Evolutionary conservation across 768 basidiomycete species (phyloP), one percentile per base, ranked within the genome.

Genomic region (Royoungia palumana): DNA sequence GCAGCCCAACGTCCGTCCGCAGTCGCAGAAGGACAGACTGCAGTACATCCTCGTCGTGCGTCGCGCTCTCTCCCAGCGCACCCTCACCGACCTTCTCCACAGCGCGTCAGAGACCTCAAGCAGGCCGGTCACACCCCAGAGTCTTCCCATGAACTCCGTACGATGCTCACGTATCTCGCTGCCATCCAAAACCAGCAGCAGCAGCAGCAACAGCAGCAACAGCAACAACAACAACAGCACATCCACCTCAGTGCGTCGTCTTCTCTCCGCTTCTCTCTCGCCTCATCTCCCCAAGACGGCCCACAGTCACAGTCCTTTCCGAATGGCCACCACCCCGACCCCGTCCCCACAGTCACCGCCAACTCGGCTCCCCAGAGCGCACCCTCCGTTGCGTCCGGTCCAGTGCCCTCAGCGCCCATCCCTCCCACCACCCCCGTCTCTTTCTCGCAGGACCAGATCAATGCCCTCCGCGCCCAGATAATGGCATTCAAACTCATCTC

Each of bases 381-480:
- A 5, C 46, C 56, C 5, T 72, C 78, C 35, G 64, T 80, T 46
- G 66, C 75, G 12, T 72, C 77, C 6, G 82, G 80, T 37, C 76
- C 83, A 12, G 61, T 74, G 1, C 80, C 76, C 41, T 53, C 76
- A 12, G 70, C 75, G 34, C 80, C 80, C 12, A 66, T 73, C 17
- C 72, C 78, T n/a, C 78, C 85, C 3, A 75, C 80, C 24, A 85
- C 87, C 0, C 86, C 89, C 34, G 81, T 91, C 25, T 85, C 87
- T 5, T 92, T 94, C 62, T 85, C 87, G 5, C 71, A 64, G 0
- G 85, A 87, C 50, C 91, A 91, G 59, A 82, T 91, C 40, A 75
- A 72, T 48, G 79, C 85, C 10, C 76, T 93, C n/a, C 79, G 87
- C 13, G 82, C 86, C 0, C 90, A 93, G 57, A 91, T 93, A 14